Evolutionary conservation across 2,329 filamentous ascomycete species (phyloP), one percentile per base, ranked within the genome.

Genomic region (Neofusicoccum parvum): DNA sequence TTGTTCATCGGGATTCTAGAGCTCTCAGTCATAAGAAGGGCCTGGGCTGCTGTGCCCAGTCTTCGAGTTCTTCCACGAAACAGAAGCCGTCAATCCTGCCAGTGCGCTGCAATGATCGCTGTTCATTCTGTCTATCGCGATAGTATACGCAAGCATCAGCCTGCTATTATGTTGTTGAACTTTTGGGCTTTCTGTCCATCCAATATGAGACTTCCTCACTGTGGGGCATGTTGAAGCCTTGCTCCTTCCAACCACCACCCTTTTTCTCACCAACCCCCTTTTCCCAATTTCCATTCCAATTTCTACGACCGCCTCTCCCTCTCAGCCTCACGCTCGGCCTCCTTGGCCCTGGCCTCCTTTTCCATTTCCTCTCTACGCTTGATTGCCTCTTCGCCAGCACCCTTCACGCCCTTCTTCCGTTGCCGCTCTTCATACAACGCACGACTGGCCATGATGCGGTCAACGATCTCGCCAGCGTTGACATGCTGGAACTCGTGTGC

Each of bases 341-440:
- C 58, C 34, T 49, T 49, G 9, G 49, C 65, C 39, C 39, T 66
- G 32, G 74, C 72, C 66, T 78, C 74, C 54, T 72, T 69, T 68
- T 78, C 77, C 70, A 76, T 37, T 60, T 78, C 75, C 68, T 80
- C 77, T 27, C 78, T 69, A 27, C 71, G 54, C 66, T 72, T 71
- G 66, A 78, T 77, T 1, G 76, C 80, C 67, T 81, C 87, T 78
- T 98, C 95, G 0, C 87, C 86, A 54, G 89, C 85, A 0, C 90
- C 89, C 81, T 99, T 99, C 70, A 92, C 86, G 11, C 94, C 91
- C 82, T 99, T 99, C 70, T 90, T 88, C 62, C 91, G 85, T 82
- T 99, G 95, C 67, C 95, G 85, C 72, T 92, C 95, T 80, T 98
- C 94, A 77, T 97, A 99, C 74, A 92, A 86, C 66, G 90, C 90